Evolutionary conservation across 2,329 filamentous ascomycete genomes (phyloP).

Genomic region (Talaromyces sp.): DNA sequence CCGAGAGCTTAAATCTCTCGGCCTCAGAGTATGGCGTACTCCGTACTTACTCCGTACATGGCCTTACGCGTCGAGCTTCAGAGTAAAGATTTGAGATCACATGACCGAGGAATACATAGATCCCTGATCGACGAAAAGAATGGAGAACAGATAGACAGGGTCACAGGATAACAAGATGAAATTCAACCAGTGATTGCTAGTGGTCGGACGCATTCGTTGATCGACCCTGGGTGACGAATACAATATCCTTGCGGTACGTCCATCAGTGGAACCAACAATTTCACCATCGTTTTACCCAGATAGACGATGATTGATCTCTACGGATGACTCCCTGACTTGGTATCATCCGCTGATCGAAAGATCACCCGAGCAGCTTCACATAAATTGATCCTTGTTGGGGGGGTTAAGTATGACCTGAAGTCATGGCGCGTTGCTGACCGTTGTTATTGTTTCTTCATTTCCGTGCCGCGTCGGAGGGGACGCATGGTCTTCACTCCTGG

Average conservation of each 20-base stretch:
- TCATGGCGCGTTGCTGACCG: not conserved
- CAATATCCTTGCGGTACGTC: not conserved
- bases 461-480: not conserved
- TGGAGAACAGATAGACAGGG: not conserved
- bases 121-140: not conserved
- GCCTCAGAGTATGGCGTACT: not conserved
- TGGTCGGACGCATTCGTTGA: not conserved
- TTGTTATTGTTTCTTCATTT: not conserved
- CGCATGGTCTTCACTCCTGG: not conserved
- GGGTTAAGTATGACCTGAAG: not conserved
- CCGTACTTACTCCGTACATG: no score
- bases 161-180: not conserved
- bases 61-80: not conserved
- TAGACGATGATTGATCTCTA: not conserved
- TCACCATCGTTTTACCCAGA: not conserved
- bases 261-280: constrained; percentile 3
- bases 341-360: not conserved
- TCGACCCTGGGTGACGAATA: not conserved
- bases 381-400: not conserved
- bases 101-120: not conserved
- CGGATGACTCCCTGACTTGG: not conserved
- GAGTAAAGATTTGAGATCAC: not conserved
- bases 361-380: not conserved
- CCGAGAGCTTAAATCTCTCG: constrained; percentile 2
- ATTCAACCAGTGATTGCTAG: not conserved